Conservation (phyloP, 2,329 filamentous ascomycete genomes). For the Ustilaginoidea virens region DNA sequence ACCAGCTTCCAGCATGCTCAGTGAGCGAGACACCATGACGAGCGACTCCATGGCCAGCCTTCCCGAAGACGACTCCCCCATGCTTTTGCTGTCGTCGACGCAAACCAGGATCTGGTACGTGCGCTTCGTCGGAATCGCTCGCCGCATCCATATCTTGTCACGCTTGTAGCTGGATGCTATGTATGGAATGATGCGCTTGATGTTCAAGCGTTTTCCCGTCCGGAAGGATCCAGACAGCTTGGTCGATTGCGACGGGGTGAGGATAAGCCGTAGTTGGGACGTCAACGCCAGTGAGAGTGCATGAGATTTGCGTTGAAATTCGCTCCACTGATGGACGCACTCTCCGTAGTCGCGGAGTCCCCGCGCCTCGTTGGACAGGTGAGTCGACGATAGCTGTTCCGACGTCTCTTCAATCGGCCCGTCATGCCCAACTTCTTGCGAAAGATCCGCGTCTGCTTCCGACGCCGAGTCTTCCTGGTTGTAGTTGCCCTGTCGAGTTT, state of each 20-base stretch:
- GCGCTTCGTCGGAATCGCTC: conserved; percentile 79
- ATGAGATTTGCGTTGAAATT: conserved; percentile 73
- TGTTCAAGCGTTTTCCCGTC: conserved; percentile 94
- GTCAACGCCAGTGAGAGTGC: conserved; percentile 77
- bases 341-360: conserved; percentile 33
- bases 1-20: conserved; percentile 87
- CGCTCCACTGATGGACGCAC: conserved; percentile 64
- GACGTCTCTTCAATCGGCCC: conserved; percentile 36
- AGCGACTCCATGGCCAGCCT: conserved; percentile 84
- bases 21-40: conserved; percentile 72
- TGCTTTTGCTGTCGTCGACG: conserved; percentile 87
- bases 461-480: conserved; percentile 32
- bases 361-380: conserved; percentile 36
- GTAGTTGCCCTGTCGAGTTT: conserved; percentile 42
- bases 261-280: conserved; percentile 87
- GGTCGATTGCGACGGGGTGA: conserved; percentile 85
- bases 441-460: conserved; percentile 19
- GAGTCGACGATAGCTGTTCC: conserved; percentile 56
- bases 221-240: conserved; percentile 95
- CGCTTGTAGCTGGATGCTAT: conserved; percentile 97
- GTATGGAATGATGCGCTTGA: conserved; percentile 98
- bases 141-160: conserved; percentile 99
- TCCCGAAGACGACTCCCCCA: conserved; percentile 68
- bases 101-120: conserved; percentile 96
- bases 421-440: conserved; percentile 34